Evolutionary conservation across 768 basidiomycete genomes (phyloP), one percentile per base, ranked within the genome.

Genomic region (Porphyrellus cyaneotinctus): DNA sequence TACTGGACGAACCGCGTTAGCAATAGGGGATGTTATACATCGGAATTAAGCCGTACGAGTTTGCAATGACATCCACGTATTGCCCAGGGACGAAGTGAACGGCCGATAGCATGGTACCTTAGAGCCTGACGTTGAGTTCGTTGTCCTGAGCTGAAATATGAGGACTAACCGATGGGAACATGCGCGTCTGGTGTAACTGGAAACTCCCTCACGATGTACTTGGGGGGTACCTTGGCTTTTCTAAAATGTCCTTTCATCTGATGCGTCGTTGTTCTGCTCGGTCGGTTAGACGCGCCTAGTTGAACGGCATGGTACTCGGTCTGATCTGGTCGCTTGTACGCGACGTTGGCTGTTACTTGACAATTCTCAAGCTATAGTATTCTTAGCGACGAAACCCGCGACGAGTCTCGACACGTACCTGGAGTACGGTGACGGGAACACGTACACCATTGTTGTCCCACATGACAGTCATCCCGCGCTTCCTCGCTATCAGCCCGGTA

Each of bases 81-180:
- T 99, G 97, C 0, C 97, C 97, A 0, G 97, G 97, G 9, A 98
- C 97, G 62, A 95, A 98, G 69, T 99, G 97, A 38, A 88, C 78
- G 0, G 94, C 92, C 43, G 89, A 93, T 35, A 99, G 64, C 13
- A 84, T 88, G 0, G 95, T 94, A 28, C 95, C 93, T 95, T 37
- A 20, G 12, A 31, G 26, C 23, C 49, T 41, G 36, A 38, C 30
- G 23, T 43, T 32, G 35, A 32, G 50, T 23, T 50, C 23, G 14
- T 37, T 30, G 28, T 38, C 23, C 46, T n/a, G n/a, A 26, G 17
- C 38, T 23, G 9, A 20, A 52, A 32, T 30, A 22, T 30, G 48
- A 45, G 32, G 26, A 53, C 91, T 59, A 61, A 90, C 94, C 97
- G 30, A 95, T 79, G 9, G 91, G 89, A 47, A 97, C 74, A 64